Evolutionary conservation across 1,284 basidiomycete genomes (phyloP), one percentile per base, ranked within the genome.

Genomic region (Omphalotus olearius): DNA sequence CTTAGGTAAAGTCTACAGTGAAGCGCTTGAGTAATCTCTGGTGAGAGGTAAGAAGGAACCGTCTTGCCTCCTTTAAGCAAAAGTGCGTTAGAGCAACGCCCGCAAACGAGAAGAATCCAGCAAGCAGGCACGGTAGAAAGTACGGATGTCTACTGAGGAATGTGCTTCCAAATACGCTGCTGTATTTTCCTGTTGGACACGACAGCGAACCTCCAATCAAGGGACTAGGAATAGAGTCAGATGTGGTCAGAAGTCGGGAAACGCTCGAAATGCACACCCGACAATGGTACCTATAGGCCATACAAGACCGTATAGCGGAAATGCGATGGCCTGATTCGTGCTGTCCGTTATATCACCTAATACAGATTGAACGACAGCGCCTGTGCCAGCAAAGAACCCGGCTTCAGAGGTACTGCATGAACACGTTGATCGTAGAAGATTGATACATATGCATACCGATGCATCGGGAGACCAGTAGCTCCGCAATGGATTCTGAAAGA

Each of bases 271-370:
- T 2, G 7, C 30, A 4, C 59, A 79, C 79, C 82, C 82, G 36
- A 82, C 66, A 50, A 83, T 76, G 3, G 71, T 65, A 23, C 80
- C 80, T 5, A 82, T 52, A 14, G 79, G 79, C 76, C 76, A 85
- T 50, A 74, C 74, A 16, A 84, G 39, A 10, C 47, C 47, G 16
- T 49, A 49, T 20, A 49, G 28, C 16, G 47, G 39, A 49, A 49
- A 49, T 30, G 39, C 47, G n/a, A 28, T 40, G 6, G 47, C 47
- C 30, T 49, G 47, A 33, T 49, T 49, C 1, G 47, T 49, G 38
- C n/a, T 26, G 13, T 49, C 78, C 4, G 80, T 84, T 26, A 85
- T 72, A 61, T 85, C 82, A 10, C 78, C 76, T 5, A 83, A 63
- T 11, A 79, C 70, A 0, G 78, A 78, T 39, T 81, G 78, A 38